Conservation (phyloP, 345 rosid genomes). For the Hypericum perforatum region DNA sequence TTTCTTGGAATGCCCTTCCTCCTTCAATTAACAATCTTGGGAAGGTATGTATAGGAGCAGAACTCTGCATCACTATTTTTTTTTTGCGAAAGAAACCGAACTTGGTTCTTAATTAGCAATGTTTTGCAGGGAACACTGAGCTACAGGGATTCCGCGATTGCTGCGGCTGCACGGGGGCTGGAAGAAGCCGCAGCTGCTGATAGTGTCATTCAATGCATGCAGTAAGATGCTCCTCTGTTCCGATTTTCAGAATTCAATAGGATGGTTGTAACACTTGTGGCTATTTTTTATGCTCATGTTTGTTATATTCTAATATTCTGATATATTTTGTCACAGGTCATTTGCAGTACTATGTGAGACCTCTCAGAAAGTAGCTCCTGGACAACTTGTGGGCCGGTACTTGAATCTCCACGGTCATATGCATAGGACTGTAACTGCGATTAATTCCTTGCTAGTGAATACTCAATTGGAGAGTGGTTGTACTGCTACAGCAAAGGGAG, state of each 20-base stretch:
- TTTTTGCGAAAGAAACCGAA: not conserved
- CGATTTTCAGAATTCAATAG: not conserved
- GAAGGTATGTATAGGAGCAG: constrained; percentile 28
- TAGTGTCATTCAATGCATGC: constrained; percentile 25
- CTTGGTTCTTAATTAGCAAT: constrained; percentile 6
- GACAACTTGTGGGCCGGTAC: constrained; percentile 25
- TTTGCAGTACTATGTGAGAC: constrained; percentile 30
- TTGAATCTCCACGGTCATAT: constrained; percentile 29
- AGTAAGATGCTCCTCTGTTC: constrained; percentile 18
- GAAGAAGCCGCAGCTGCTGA: constrained; percentile 39
- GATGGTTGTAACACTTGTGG: too few relatives aligned
- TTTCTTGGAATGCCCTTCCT: constrained; percentile 28
- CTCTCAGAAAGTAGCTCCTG: constrained; percentile 22
- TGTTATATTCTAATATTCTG: not conserved
- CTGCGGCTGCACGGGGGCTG: constrained; percentile 25
- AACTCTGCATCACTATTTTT: not conserved
- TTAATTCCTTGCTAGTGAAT: constrained; percentile 19
- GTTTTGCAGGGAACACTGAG: constrained; percentile 27
- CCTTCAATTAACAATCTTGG: constrained; percentile 26
- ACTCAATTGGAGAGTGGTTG: constrained; percentile 5
- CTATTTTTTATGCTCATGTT: too few relatives aligned
- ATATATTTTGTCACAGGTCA: constrained; percentile 15
- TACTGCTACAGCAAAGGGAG: constrained; percentile 12
- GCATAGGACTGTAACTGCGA: constrained; percentile 17
- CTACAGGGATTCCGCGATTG: constrained; percentile 23